phyloP scores from a whole-genome alignment of 1,284 basidiomycete genomes.

The Pseudozyma flocculosa region DNA sequence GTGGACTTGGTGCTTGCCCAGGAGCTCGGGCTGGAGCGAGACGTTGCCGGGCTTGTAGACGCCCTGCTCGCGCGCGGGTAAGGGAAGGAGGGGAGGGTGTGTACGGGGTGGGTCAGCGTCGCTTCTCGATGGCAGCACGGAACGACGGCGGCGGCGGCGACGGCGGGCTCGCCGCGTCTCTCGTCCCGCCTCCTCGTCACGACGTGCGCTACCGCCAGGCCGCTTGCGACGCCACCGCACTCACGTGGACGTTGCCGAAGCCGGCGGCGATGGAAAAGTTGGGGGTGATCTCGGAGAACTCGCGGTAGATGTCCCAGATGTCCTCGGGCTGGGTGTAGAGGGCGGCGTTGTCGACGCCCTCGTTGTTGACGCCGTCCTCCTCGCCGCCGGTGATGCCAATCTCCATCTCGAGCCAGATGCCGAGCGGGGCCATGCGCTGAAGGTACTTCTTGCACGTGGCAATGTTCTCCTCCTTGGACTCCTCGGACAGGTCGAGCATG shows the following conservation, averaged over 20 bases:
- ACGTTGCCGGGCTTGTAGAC: constrained; percentile 64
- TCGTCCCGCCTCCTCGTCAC: no score
- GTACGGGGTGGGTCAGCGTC: no score
- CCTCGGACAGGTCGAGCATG: constrained; percentile 99
- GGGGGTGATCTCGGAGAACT: constrained; percentile 79
- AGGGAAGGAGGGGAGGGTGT: no score
- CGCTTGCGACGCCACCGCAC: no score
- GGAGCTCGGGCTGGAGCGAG: constrained; percentile 83
- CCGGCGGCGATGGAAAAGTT: constrained; percentile 95
- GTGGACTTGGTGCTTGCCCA: constrained; percentile 86
- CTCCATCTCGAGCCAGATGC: constrained; percentile 99
- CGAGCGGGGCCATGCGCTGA: constrained; percentile 82
- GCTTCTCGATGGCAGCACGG: no score
- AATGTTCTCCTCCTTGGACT: constrained; percentile 97
- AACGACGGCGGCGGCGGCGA: no score
- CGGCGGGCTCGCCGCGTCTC: no score
- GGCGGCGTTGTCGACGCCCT: constrained; percentile 85
- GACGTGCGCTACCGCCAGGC: no score
- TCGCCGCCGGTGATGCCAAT: constrained; percentile 99
- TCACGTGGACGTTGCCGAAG: constrained; percentile 90
- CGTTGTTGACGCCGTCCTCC: constrained; percentile 82
- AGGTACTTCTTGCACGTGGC: constrained; percentile 92
- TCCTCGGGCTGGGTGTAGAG: constrained; percentile 99
- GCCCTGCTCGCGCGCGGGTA: constrained; percentile 20
- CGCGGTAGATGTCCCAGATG: constrained; percentile 79